Base-by-base conservation (phyloP, 176 grass and related monocot species). In the Luzula sylvatica region DNA sequence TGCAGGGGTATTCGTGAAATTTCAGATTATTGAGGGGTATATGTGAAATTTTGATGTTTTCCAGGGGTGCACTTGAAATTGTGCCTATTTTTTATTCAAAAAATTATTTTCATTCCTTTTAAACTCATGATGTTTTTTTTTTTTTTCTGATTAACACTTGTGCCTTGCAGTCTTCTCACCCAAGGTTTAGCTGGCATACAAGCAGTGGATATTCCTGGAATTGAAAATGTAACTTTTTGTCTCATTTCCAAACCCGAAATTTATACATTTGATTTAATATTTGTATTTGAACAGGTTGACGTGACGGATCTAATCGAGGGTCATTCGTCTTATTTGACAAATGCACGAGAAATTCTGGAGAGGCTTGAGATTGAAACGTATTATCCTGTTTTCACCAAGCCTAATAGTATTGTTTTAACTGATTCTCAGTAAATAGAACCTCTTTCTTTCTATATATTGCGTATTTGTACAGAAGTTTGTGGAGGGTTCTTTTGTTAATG, bases 171-270 rank as follows among this genome's bases (percentile, higher is more conserved):
- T 72, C 58, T 98, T 51, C 45, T 98, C 20, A 77, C 92, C 2
- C 92, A 90, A 80, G 92, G 92, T 40, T 74, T 98, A 56, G 92
- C 85, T 21, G 92, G 92, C 39, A 98, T 87, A 65, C 92, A 98
- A 71, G 71, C 78, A 6, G 45, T 98, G 6, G 50, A 71, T 30
- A 65, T 75, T 38, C 81, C 85, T 25, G 85, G 92, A 60, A 54
- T 89, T 54, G 81, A 90, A 56, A 98, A 98, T 20, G 92, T 90
- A 57, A 71, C 67, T 65, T 4, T 46, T 35, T 63, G 15, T 63
- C n/a, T n/a, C n/a, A n/a, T n/a, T n/a, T n/a, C n/a, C n/a, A n/a
- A n/a, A n/a, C n/a, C n/a, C n/a, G n/a, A n/a, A n/a, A n/a, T n/a
- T n/a, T n/a, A n/a, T n/a, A n/a, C n/a, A 15, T 22, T 40, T 58